Evolutionary conservation across 2,329 filamentous ascomycete species (phyloP), one percentile per base, ranked within the genome.

Genomic region (Didymellaceae sp.): DNA sequence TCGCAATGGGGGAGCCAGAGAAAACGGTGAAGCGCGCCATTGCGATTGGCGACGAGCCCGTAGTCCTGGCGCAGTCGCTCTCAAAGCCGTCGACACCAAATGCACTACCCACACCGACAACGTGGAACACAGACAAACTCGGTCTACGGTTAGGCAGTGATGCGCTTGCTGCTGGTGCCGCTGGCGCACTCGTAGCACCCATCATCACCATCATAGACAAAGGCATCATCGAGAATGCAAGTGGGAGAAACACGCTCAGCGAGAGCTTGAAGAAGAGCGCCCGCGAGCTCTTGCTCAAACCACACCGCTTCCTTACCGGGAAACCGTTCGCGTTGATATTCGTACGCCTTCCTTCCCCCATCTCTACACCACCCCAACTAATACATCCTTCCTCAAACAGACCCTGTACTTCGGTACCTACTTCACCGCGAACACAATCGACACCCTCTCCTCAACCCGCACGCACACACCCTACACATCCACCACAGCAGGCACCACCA

Each of bases 361-460:
- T 4, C 4, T 11, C 8, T 2, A n/a, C n/a, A n/a, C n/a, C n/a
- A n/a, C n/a, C n/a, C n/a, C n/a, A 17, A 13, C 28, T 43, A 14
- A 44, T 16, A 9, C 14, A n/a, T 5, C 10, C 4, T 10, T 6
- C 14, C 26, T 7, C 2, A 28, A 5, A 9, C 56, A 80, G 78
- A 76, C 77, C 44, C 79, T 96, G 33, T 97, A 97, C 79, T 89
- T 86, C 54, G 87, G 89, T 59, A 97, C 93, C 52, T 97, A 97
- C 77, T 77, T 94, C 10, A 91, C 90, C 1, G 92, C 93, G 57
- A 97, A 97, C 77, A 76, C 82, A 10, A 85, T 96, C 69, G 93
- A 97, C 77, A 97, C 93, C 0, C 73, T 84, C 38, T 78, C 85
- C 34, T 87, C 90, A 5, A 91, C 88, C 1, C 61, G 85, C 11